Conservation (phyloP, 129 eudicot genomes). For the Arctium lappa region DNA sequence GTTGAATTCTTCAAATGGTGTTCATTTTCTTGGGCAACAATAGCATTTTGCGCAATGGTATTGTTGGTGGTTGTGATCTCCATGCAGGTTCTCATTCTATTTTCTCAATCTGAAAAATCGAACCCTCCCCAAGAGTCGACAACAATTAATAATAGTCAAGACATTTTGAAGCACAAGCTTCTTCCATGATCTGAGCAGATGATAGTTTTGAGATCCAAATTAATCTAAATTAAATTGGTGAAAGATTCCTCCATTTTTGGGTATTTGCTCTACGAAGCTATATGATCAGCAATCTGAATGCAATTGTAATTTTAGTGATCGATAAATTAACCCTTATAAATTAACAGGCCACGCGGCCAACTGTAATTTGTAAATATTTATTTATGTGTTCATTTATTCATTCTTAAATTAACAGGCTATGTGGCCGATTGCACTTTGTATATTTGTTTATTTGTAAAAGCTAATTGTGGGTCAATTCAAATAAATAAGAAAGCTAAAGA, state of each 20-base stretch:
- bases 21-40: slow-evolving; percentile 57
- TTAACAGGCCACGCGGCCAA: too few relatives aligned
- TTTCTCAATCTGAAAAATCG: slow-evolving; percentile 60
- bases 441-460: too few relatives aligned
- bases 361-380: too few relatives aligned
- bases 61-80: slow-evolving; percentile 47
- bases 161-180: slow-evolving; percentile 46
- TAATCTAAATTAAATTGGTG: too few relatives aligned
- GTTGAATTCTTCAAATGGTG: slow-evolving; percentile 45
- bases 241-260: background rate
- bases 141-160: slow-evolving; percentile 8
- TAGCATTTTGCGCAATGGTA: slow-evolving; percentile 39
- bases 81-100: slow-evolving; percentile 65
- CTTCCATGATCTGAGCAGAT: slow-evolving; percentile 23
- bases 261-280: background rate
- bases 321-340: too few relatives aligned
- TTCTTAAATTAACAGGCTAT: background rate
- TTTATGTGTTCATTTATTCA: too few relatives aligned
- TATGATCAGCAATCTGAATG: background rate
- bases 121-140: slow-evolving; percentile 36
- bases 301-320: background rate
- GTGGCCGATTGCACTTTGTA: background rate
- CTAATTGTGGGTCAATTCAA: too few relatives aligned
- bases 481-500: too few relatives aligned
- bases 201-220: background rate